Base-by-base conservation (phyloP, 352 stramenopile genomes). In the Globisporangium solare region DNA sequence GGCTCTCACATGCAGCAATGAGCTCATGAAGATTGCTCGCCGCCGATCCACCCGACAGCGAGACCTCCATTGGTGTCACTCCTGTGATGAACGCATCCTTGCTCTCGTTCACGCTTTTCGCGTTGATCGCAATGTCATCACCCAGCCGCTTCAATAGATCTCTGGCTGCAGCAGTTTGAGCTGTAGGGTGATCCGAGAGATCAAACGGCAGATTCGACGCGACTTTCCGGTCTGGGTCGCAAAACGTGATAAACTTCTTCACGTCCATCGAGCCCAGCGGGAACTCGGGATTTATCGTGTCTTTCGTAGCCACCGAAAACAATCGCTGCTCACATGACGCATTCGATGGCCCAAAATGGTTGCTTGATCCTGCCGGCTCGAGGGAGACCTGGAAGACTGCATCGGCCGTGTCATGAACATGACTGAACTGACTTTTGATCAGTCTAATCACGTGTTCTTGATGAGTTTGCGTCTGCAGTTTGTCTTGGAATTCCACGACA, bases 111-210 rank as follows among this genome's bases (percentile, higher is more conserved):
- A 88, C 79, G 7, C 64, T 70, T 45, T 83, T 65, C 8, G 86
- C 84, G 47, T 94, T 89, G 10, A 83, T 86, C n/a, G 81, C 74
- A 47, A 98, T 94, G 61, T 99, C 96, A 39, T 97, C 88, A 5
- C 65, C 66, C 4, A 99, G 83, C 21, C 96, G 79, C 56, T 94
- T 87, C 20, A 98, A 84, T 40, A 98, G 87, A 61, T 97, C 92
- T 67, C 97, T 92, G 7, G 94, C 97, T 50, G 95, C 97, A 45
- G 95, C 89, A 18, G 92, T 98, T 63, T 97, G 88, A 15, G 86
- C 92, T 42, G 67, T 89, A 51, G 78, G 92, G 37, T 97, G 95
- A 13, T 74, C 65, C 0, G 79, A 89, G 27, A 99, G 64, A 54
- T 98, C 86, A 64, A 99, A 99, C 35, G 96, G 95, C 12, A 99